These are phyloP conservation scores for Sphagnum fallax DNA, from an alignment of 228 moss, liverwort and hornwort genomes.

Conservation along the genomic window DNA sequence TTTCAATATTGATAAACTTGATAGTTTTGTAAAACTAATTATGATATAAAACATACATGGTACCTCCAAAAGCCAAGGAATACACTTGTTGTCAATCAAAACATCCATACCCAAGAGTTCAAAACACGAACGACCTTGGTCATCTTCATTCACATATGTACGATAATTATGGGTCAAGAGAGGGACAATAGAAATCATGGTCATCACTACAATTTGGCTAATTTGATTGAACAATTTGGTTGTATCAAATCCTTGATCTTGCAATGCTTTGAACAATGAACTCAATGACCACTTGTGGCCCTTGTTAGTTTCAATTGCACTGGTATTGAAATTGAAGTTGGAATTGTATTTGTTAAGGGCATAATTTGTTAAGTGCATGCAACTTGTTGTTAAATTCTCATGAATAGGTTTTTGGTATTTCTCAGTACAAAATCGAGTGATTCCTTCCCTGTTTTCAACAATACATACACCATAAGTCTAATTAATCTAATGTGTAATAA, in stretches of 20 bases:
- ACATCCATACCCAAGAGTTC: constrained; percentile 58
- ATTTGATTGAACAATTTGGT: constrained; percentile 44
- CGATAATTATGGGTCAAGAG: constrained; percentile 44
- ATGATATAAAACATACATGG: background rate
- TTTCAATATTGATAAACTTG: no score
- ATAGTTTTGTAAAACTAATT: background rate
- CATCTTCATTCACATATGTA: constrained; percentile 47
- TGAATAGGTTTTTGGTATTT: constrained; percentile 50
- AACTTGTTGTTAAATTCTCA: constrained; percentile 35
- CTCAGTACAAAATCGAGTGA: constrained; percentile 56
- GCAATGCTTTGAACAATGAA: constrained; percentile 37
- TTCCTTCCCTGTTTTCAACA: constrained; percentile 29
- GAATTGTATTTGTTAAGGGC: constrained; percentile 51
- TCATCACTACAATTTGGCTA: constrained; percentile 58
- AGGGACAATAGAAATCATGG: constrained; percentile 45
- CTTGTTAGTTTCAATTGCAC: constrained; percentile 31
- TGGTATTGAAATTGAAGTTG: constrained; percentile 51
- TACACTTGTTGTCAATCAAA: constrained; percentile 52
- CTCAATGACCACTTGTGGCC: constrained; percentile 58
- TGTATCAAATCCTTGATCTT: constrained; percentile 36
- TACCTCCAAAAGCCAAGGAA: constrained; percentile 59
- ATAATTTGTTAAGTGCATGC: constrained; percentile 62
- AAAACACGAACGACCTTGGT: constrained; percentile 45
- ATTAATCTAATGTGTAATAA: no score
- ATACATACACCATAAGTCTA: no score